A percentile compares a stretch with the other conserved stretches of the same genome.
These are phyloP conservation scores for Theobroma cacao DNA, from an alignment of 345 rosid species.

Conservation along the genomic window DNA sequence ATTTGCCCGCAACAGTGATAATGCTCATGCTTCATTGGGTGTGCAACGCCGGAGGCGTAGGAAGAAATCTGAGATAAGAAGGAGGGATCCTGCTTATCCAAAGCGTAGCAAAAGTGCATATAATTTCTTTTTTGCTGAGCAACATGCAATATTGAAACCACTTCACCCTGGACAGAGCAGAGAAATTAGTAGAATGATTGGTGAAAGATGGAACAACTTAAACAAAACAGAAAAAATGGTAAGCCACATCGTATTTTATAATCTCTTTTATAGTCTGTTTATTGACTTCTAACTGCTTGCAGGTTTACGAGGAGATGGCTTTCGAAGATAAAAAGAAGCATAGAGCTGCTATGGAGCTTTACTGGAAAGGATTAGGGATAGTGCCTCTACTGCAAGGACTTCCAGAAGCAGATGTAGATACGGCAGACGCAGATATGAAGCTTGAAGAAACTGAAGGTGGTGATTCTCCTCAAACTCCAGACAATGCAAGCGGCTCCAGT, in stretches of 20 bases:
- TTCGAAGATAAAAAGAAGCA: conserved; percentile 82
- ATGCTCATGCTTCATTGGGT: conserved; percentile 26
- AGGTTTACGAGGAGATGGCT: conserved; percentile 89
- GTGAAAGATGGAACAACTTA: conserved; percentile 84
- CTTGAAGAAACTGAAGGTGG: conserved; percentile 49
- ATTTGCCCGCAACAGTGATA: conserved; percentile 28
- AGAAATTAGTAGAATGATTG: conserved; percentile 91
- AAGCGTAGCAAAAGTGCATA: conserved; percentile 91
- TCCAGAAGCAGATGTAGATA: conserved; percentile 44
- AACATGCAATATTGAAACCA: conserved; percentile 84
- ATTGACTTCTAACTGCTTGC: background rate
- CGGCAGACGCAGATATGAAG: conserved; percentile 45
- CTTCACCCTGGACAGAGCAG: conserved; percentile 88
- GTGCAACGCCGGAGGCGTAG: conserved; percentile 74
- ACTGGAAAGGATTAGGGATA: conserved; percentile 60
- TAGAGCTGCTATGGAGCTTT: conserved; percentile 76
- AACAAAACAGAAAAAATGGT: conserved; percentile 60
- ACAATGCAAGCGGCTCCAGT: conserved; percentile 41
- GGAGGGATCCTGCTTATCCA: conserved; percentile 92
- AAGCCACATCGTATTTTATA: conserved; percentile 1
- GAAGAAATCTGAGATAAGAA: conserved; percentile 82
- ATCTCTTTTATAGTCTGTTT: background rate
- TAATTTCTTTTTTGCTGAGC: conserved; percentile 95
- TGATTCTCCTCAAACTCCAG: conserved; percentile 43
- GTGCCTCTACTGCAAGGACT: conserved; percentile 64